Evolutionary conservation across 2,329 filamentous ascomycete genomes (phyloP).

Genomic region (Coleophoma eucalyptorum): DNA sequence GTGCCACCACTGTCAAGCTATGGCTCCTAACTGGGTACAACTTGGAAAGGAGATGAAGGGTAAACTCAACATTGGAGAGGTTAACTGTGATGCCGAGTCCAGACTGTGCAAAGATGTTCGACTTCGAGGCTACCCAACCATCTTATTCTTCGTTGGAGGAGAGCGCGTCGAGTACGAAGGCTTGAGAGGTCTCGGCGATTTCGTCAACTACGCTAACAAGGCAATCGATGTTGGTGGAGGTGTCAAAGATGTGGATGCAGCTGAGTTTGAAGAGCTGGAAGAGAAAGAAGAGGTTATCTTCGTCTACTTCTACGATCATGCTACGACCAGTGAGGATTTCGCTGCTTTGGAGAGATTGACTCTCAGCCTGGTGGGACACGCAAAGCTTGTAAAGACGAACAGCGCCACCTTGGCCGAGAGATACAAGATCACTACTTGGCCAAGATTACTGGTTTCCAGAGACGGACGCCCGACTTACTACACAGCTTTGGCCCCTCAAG

Average conservation of each 20-base stretch:
- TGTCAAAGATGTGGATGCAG: slow-evolving; percentile 76
- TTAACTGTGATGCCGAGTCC: slow-evolving; percentile 86
- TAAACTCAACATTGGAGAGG: slow-evolving; percentile 87
- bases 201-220: slow-evolving; percentile 82
- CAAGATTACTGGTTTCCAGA: slow-evolving; percentile 83
- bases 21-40: slow-evolving; percentile 86
- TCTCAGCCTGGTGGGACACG: slow-evolving; percentile 84
- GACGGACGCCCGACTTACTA: slow-evolving; percentile 91
- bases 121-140: slow-evolving; percentile 78
- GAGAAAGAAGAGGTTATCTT: slow-evolving; percentile 95
- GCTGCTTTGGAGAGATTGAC: slow-evolving; percentile 81
- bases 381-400: slow-evolving; percentile 87
- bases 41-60: slow-evolving; percentile 90
- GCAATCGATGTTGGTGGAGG: slow-evolving; percentile 74
- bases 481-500: slow-evolving; percentile 77
- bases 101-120: slow-evolving; percentile 89
- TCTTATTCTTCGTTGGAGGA: slow-evolving; percentile 87
- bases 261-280: slow-evolving; percentile 76
- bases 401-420: slow-evolving; percentile 71
- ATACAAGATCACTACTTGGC: slow-evolving; percentile 97
- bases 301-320: slow-evolving; percentile 95
- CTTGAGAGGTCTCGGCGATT: slow-evolving; percentile 85
- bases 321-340: slow-evolving; percentile 91
- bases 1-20: slow-evolving; percentile 92
- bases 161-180: slow-evolving; percentile 93